phyloP scores from a whole-genome alignment of 345 rosid genomes.

The Theobroma cacao region DNA sequence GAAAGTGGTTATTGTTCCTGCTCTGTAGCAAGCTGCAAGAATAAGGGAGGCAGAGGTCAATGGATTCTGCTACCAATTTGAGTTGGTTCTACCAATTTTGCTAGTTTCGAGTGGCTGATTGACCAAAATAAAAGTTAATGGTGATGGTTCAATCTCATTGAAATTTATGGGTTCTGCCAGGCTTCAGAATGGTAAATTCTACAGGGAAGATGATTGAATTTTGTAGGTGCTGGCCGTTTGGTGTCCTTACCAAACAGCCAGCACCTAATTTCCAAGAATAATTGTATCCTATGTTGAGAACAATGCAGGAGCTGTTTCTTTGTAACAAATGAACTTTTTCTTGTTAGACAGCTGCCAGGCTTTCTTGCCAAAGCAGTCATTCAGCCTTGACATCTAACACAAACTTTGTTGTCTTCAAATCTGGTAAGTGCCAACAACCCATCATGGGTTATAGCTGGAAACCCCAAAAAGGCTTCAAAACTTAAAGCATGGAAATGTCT shows the following conservation, averaged over 20 bases:
- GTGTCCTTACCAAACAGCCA: background rate
- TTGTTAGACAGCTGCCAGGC: background rate
- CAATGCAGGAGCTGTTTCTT: no score
- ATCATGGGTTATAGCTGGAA: background rate
- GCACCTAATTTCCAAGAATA: background rate
- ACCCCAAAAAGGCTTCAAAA: background rate
- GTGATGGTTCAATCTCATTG: background rate
- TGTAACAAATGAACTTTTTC: background rate
- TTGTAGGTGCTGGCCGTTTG: background rate
- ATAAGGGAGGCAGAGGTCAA: background rate
- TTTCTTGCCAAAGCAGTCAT: background rate
- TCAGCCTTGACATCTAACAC: background rate
- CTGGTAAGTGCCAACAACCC: slow-evolving; percentile 4
- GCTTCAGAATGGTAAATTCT: background rate
- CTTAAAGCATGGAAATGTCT: background rate
- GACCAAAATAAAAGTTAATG: background rate
- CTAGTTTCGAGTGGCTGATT: background rate
- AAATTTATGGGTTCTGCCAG: background rate
- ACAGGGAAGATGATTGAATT: background rate
- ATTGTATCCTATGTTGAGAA: background rate
- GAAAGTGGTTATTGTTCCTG: background rate
- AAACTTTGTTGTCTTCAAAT: slow-evolving; percentile 1
- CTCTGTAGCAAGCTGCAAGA: background rate
- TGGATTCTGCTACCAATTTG: background rate
- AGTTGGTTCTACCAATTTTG: background rate